A percentile compares a stretch with the other conserved stretches of the same genome.
Conservation (phyloP, 2,329 filamentous ascomycete genomes). For the Beauveria sp. region DNA sequence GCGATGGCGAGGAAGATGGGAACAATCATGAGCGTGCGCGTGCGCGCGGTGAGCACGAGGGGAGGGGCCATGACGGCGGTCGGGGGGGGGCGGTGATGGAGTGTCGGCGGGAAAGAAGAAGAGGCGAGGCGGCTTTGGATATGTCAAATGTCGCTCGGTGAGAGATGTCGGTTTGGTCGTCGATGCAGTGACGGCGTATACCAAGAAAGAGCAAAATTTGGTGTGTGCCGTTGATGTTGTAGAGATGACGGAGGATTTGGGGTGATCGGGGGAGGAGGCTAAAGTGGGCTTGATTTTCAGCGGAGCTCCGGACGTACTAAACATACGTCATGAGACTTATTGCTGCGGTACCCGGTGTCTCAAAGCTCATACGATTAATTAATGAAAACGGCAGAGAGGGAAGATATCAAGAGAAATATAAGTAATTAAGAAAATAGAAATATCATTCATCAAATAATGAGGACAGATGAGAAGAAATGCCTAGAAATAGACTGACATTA, state of each 20-base stretch:
- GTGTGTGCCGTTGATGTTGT: not conserved
- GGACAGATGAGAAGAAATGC: too few species aligned
- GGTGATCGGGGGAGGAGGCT: not conserved
- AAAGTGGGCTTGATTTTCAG: not conserved
- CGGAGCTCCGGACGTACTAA: not conserved
- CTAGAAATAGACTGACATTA: too few species aligned
- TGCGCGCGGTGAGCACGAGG: conserved; percentile 20
- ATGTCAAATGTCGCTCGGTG: too few species aligned
- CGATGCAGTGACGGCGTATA: not conserved
- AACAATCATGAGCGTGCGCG: conserved; percentile 44
- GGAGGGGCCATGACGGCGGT: not conserved
- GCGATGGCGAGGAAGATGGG: conserved; percentile 38
- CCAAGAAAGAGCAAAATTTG: not conserved
- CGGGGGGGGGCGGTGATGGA: not conserved
- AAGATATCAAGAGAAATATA: too few species aligned
- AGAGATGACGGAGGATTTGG: not conserved
- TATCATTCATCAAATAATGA: too few species aligned
- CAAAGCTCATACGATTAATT: too few species aligned
- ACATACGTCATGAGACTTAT: too few species aligned
- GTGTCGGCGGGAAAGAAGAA: too few species aligned
- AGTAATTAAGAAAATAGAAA: too few species aligned
- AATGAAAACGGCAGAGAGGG: too few species aligned
- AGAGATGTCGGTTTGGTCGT: not conserved
- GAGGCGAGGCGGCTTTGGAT: too few species aligned
- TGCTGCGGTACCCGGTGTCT: too few species aligned